Percentiles rank a stretch among this genome's conserved stretches.
These are phyloP conservation scores for Syncephalastrum monosporum DNA, from an alignment of 371 early-diverging fungal genomes.

Conservation along the genomic window DNA sequence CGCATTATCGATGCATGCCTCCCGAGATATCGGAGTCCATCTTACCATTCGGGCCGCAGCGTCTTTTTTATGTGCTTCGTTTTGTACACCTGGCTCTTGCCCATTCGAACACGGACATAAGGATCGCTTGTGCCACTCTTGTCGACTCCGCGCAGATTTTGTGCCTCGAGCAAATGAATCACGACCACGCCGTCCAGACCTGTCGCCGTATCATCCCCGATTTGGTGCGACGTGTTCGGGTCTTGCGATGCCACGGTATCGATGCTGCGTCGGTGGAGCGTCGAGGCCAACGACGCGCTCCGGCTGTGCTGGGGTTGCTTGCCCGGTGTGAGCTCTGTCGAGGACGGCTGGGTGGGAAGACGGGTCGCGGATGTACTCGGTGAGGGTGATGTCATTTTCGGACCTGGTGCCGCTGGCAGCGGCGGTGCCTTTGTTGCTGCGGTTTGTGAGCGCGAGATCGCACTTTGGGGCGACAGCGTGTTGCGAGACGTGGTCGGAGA, in stretches of 20 bases:
- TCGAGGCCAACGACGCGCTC: background rate
- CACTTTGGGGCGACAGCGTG: too few relatives aligned
- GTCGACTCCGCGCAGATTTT: conserved; percentile 64
- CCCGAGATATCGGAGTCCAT: background rate
- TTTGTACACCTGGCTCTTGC: conserved; percentile 63
- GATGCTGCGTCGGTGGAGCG: conserved; percentile 7
- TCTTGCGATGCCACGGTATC: conserved; percentile 21
- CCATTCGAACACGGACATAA: conserved; percentile 53
- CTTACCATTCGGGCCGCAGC: conserved; percentile 68
- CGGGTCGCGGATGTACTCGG: background rate
- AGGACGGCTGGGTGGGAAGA: too few relatives aligned
- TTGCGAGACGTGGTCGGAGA: background rate
- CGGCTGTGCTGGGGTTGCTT: too few relatives aligned
- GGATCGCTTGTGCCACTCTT: conserved; percentile 64
- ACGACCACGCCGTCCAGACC: conserved; percentile 43
- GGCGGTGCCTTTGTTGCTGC: too few relatives aligned
- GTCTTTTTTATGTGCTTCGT: conserved; percentile 79
- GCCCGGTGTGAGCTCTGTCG: too few relatives aligned
- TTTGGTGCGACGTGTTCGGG: conserved; percentile 5
- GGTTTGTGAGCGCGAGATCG: too few relatives aligned
- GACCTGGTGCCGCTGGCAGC: too few relatives aligned
- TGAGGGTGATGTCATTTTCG: background rate
- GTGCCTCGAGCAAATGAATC: conserved; percentile 55
- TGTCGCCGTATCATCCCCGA: conserved; percentile 15
- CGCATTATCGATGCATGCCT: background rate